Conservation (phyloP, 768 basidiomycete species). For the Leccinum truebloodii region DNA sequence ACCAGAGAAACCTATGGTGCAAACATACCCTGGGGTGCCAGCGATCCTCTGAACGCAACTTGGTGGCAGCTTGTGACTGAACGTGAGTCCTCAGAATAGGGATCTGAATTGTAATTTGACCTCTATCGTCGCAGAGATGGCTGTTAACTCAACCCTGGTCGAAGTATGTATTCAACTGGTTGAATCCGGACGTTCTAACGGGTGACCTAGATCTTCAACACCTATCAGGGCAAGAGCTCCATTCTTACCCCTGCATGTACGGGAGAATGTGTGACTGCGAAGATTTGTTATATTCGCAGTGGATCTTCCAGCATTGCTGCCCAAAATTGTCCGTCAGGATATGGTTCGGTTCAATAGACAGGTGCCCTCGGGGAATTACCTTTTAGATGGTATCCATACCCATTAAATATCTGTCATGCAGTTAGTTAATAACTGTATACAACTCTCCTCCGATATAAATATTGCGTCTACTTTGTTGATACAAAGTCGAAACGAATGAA, state of each 20-base stretch:
- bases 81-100: conserved; percentile 41
- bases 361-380: neutral
- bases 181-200: conserved; percentile 3
- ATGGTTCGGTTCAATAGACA: conserved; percentile 63
- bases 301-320: conserved; percentile 63
- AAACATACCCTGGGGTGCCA: conserved; percentile 54
- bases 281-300: conserved; percentile 76
- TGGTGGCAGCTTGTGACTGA: conserved; percentile 85
- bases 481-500: conserved; percentile 14
- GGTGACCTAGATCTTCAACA: conserved; percentile 56
- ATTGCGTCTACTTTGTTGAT: conserved; percentile 10
- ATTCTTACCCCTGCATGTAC: conserved; percentile 55
- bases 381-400: too few species aligned
- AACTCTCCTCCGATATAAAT: conserved; percentile 5
- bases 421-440: neutral
- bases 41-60: conserved; percentile 76
- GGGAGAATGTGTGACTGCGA: conserved; percentile 61
- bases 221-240: conserved; percentile 71
- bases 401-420: neutral
- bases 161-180: conserved; percentile 39
- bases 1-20: conserved; percentile 67
- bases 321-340: conserved; percentile 61
- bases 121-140: conserved; percentile 48
- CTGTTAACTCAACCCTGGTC: conserved; percentile 55
- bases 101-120: conserved; percentile 1